Evolutionary conservation across 805 yeast genomes (phyloP), one percentile per base, ranked within the genome.

Genomic region (Wickerhamomyces chaumierensis): DNA sequence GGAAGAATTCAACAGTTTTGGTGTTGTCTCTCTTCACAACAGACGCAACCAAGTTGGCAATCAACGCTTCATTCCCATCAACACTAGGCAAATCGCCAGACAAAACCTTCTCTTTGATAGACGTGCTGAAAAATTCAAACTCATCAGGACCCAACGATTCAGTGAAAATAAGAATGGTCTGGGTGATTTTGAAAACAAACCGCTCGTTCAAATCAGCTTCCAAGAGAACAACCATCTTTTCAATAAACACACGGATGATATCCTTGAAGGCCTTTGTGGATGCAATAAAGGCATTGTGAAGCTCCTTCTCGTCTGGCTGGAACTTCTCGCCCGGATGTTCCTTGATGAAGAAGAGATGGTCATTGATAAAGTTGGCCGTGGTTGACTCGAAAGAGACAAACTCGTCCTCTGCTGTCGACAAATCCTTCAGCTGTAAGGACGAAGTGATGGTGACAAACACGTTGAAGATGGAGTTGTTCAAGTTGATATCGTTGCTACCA

Each of bases 401-500:
- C n/a, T n/a, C n/a, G 40, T 67, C 75, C 11, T 65, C 66, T 5
- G 47, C 53, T 0, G 42, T 35, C 1, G 58, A 68, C 11, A 83
- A 51, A 48, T 81, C 85, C 21, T 65, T 62, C 43, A 87, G 66
- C 1, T 96, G 96, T 3, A 82, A 72, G 40, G 78, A 80, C 6
- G 81, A 65, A 1, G 86, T 78, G 18, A 80, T 71, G 0, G 84
- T 66, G 11, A 84, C 80, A 39, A 92, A 69, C 16, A 82, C 69
- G 41, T 78, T 72, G 32, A 88, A 60, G 0, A 94, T 71, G 37
- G 75, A 69, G 14, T 77, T 66, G 0, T 95, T 79, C 52, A 88
- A 74, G 13, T 66, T 68, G 36, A 86, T 67, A 57, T 92, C 98
- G 54, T 88, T 92, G 1, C 88, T 73, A 54, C 92, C 97, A 21